Conservation (phyloP, 495 filamentous ascomycete species). For the Terfezia boudieri region DNA sequence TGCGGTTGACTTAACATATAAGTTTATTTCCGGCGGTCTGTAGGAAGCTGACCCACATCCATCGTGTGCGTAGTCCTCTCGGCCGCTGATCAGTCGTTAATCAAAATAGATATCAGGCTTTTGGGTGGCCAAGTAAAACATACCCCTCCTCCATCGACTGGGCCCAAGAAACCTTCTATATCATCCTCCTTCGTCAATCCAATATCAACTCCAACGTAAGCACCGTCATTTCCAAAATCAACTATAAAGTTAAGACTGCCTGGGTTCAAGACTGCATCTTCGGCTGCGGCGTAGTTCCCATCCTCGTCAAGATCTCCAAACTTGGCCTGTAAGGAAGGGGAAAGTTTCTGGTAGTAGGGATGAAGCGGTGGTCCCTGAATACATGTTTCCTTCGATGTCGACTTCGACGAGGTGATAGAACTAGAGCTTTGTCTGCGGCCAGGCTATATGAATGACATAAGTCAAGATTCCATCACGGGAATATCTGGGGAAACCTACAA, state of each 20-base stretch:
- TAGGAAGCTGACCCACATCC: slow-evolving; percentile 31
- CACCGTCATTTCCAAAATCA: slow-evolving; percentile 40
- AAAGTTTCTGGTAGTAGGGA: slow-evolving; percentile 8
- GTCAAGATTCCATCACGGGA: too few species aligned
- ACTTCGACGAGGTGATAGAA: too few species aligned
- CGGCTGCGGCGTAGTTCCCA: slow-evolving; percentile 20
- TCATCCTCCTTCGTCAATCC: slow-evolving; percentile 4
- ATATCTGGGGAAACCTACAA: too few species aligned
- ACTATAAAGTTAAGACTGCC: slow-evolving; percentile 35
- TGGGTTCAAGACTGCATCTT: slow-evolving; percentile 19
- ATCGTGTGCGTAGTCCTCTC: slow-evolving; percentile 22
- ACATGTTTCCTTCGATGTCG: too few species aligned
- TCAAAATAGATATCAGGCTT: neutral
- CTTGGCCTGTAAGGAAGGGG: slow-evolving; percentile 2
- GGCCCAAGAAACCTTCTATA: slow-evolving; percentile 2
- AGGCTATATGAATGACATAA: too few species aligned
- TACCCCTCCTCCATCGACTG: slow-evolving; percentile 6
- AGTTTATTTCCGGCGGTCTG: neutral
- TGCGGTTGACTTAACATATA: slow-evolving; percentile 3
- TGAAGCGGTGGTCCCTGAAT: neutral
- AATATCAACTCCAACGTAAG: slow-evolving; percentile 35
- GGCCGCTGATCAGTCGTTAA: slow-evolving; percentile 3
- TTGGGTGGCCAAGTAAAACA: neutral
- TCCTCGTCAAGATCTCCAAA: slow-evolving; percentile 32
- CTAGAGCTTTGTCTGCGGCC: too few species aligned